phyloP scores from a whole-genome alignment of 305 asterid genomes.

The Fraxinus baroniana region DNA sequence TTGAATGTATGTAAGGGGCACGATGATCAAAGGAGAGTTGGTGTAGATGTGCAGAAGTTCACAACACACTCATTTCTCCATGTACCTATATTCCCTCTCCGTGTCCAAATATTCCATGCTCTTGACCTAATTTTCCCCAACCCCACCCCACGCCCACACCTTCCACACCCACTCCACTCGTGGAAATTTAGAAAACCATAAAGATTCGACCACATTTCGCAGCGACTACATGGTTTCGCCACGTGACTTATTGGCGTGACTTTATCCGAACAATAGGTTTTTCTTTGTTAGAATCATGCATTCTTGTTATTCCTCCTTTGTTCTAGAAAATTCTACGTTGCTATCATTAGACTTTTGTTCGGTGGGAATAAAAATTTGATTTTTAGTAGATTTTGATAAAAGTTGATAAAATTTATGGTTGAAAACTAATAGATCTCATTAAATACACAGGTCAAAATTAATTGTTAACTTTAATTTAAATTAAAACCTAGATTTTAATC shows the following conservation, averaged over 20 bases:
- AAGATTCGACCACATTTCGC: conserved; percentile 30
- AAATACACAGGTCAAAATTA: too few species aligned
- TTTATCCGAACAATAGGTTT: conserved; percentile 18
- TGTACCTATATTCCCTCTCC: conserved; percentile 49
- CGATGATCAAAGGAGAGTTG: neutral
- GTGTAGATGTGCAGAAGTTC: neutral
- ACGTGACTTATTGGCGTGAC: conserved; percentile 40
- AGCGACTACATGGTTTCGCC: conserved; percentile 38
- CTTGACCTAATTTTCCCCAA: conserved; percentile 21
- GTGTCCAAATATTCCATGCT: conserved; percentile 43
- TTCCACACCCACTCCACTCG: conserved; percentile 5
- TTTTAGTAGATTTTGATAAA: too few species aligned
- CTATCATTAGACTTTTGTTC: neutral
- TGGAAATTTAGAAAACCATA: neutral
- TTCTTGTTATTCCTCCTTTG: neutral
- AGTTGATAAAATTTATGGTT: too few species aligned
- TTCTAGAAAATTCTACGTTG: neutral
- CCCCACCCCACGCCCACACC: conserved; percentile 13
- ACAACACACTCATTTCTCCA: neutral
- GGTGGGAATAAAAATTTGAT: neutral
- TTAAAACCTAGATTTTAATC: too few species aligned
- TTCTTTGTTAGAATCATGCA: conserved; percentile 19
- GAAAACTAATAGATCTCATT: too few species aligned
- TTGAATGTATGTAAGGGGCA: neutral
- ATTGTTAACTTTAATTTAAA: neutral